phyloP scores from a whole-genome alignment of 73 alveolate genomes.

The Tetrahymena malaccensis region DNA sequence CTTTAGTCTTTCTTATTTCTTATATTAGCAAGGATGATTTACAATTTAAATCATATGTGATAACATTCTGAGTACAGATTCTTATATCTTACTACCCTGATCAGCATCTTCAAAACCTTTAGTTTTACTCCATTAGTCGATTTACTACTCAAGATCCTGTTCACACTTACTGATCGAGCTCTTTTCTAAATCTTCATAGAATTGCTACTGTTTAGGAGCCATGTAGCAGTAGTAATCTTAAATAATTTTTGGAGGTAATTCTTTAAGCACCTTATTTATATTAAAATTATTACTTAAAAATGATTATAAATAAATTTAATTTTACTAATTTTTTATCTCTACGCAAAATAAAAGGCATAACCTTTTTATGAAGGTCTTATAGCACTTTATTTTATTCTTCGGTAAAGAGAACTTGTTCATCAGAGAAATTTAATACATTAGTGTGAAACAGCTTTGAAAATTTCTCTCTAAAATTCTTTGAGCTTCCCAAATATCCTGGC shows the following conservation, averaged over 20 bases:
- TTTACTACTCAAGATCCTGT: conserved; percentile 6
- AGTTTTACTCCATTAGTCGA: conserved; percentile 2
- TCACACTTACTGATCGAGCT: conserved; percentile 2
- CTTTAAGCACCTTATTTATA: conserved; percentile 55
- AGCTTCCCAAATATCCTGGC: conserved; percentile 98
- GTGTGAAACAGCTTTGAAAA: conserved; percentile 82
- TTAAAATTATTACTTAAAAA: background rate
- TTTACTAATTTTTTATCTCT: conserved; percentile 80
- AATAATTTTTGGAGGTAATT: conserved; percentile 94
- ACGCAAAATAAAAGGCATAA: conserved; percentile 91
- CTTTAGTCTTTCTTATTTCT: conserved; percentile 13
- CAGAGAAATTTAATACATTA: conserved; percentile 43
- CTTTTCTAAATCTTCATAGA: conserved; percentile 49
- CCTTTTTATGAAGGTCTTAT: conserved; percentile 74
- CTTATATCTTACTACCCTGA: conserved; percentile 17
- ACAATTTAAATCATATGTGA: conserved; percentile 17
- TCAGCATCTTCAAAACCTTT: conserved; percentile 9
- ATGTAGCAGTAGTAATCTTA: conserved; percentile 83
- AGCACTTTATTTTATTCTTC: conserved; percentile 71
- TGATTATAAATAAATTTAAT: background rate
- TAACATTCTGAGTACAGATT: conserved; percentile 33
- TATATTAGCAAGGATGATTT: conserved; percentile 29
- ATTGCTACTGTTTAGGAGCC: conserved; percentile 60
- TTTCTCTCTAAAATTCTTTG: conserved; percentile 80
- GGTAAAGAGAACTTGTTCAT: conserved; percentile 78